Evolutionary conservation across 1,139 yeast species (phyloP).

Genomic region (Sugiyamaella grinbergsii): DNA sequence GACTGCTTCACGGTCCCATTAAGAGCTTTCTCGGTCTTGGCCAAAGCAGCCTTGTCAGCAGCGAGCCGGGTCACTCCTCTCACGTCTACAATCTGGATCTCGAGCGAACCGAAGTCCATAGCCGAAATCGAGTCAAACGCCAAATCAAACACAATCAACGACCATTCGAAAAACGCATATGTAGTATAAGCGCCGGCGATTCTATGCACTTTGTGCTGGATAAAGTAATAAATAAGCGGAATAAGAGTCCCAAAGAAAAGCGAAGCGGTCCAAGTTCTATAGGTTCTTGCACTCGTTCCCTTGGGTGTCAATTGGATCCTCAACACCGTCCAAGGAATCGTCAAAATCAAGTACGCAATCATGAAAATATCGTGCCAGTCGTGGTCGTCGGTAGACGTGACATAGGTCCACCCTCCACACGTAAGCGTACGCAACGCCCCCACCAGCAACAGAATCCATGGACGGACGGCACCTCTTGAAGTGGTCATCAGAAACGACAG

Average conservation of each 20-base stretch:
- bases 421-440: slow-evolving; percentile 85
- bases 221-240: slow-evolving; percentile 85
- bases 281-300: slow-evolving; percentile 51
- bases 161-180: slow-evolving; percentile 95
- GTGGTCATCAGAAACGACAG: slow-evolving; percentile 54
- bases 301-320: slow-evolving; percentile 59
- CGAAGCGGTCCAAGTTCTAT: slow-evolving; percentile 57
- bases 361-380: slow-evolving; percentile 94
- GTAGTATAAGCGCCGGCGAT: slow-evolving; percentile 92
- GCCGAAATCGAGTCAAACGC: slow-evolving; percentile 81
- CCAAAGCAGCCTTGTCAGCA: slow-evolving; percentile 25
- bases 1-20: slow-evolving; percentile 20
- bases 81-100: slow-evolving; percentile 48
- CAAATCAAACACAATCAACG: slow-evolving; percentile 76
- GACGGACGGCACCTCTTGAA: slow-evolving; percentile 47
- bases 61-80: slow-evolving; percentile 40
- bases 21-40: slow-evolving; percentile 17
- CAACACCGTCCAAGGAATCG: slow-evolving; percentile 86
- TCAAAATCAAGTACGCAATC: slow-evolving; percentile 84
- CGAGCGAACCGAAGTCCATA: slow-evolving; percentile 63
- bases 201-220: slow-evolving; percentile 87
- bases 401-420: slow-evolving; percentile 98
- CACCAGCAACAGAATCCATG: slow-evolving; percentile 50
- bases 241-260: slow-evolving; percentile 69
- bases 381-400: slow-evolving; percentile 95